Percentiles rank a stretch among this genome's conserved stretches.
These are phyloP conservation scores for Eryngium alpinum DNA, from an alignment of 140 eudicot species.

Conservation along the genomic window DNA sequence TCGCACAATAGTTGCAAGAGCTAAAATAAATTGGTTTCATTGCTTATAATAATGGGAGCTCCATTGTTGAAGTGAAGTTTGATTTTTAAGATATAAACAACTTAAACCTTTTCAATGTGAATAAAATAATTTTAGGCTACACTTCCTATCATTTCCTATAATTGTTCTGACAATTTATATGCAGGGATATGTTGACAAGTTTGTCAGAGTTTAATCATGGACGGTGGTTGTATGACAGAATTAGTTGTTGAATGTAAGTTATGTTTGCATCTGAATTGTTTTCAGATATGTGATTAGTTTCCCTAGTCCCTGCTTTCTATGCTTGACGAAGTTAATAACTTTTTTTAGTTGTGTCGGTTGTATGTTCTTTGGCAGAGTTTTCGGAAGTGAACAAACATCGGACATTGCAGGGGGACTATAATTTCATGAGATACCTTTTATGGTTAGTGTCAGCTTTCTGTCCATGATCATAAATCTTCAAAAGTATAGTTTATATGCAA, in stretches of 20 bases:
- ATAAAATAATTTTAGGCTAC: background rate
- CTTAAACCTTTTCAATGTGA: background rate
- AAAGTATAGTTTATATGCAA: background rate
- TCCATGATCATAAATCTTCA: background rate
- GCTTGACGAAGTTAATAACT: background rate
- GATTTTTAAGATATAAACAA: background rate
- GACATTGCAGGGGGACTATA: background rate
- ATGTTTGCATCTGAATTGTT: conserved; percentile 3
- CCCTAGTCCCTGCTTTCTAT: background rate
- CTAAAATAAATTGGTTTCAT: background rate
- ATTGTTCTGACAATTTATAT: conserved; percentile 13
- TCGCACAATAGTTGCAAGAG: background rate
- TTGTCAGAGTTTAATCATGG: conserved; percentile 47
- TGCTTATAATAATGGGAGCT: background rate
- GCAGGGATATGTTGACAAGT: conserved; percentile 95
- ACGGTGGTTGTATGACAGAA: background rate
- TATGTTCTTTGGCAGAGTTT: background rate
- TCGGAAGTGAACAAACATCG: background rate
- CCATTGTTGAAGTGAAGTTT: background rate
- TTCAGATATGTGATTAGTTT: background rate
- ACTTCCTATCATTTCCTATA: background rate
- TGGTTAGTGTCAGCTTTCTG: background rate
- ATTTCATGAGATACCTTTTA: background rate
- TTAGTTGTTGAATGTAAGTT: conserved; percentile 13
- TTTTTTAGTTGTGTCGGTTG: background rate